Conservation (phyloP, 2,329 filamentous ascomycete species). For the Ploettnerulaceae sp. region DNA sequence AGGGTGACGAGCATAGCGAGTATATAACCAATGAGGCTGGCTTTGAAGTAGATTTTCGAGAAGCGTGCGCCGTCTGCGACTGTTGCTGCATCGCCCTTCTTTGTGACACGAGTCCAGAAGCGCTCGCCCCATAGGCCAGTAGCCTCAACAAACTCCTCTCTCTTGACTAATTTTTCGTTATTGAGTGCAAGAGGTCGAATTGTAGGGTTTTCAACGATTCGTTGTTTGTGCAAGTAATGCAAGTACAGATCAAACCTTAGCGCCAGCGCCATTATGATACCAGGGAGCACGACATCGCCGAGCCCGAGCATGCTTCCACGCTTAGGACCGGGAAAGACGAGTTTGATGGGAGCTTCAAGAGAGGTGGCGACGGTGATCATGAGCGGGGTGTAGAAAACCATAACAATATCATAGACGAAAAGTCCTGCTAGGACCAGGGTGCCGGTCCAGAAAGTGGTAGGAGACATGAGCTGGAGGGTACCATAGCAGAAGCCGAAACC, state of each 20-base stretch:
- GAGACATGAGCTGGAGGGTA: conserved; percentile 77
- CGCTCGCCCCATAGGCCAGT: conserved; percentile 77
- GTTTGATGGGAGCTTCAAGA: conserved; percentile 88
- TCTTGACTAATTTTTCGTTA: background rate
- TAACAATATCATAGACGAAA: conserved; percentile 93
- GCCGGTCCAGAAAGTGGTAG: conserved; percentile 80
- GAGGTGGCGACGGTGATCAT: conserved; percentile 86
- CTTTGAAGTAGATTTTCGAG: conserved; percentile 79
- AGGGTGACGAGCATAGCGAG: conserved; percentile 74
- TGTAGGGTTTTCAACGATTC: background rate
- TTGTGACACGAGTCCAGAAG: conserved; percentile 59
- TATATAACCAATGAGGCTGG: conserved; percentile 71
- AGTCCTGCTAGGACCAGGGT: conserved; percentile 71
- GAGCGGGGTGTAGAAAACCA: conserved; percentile 82
- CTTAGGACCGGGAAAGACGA: conserved; percentile 67
- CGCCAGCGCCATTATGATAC: conserved; percentile 82
- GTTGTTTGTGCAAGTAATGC: conserved; percentile 68
- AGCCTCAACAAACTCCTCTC: conserved; percentile 48
- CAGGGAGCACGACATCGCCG: conserved; percentile 90
- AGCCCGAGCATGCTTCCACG: conserved; percentile 79
- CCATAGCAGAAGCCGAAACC: conserved; percentile 84
- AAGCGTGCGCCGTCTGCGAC: conserved; percentile 46
- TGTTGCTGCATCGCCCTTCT: conserved; percentile 27
- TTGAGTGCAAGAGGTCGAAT: conserved; percentile 32
- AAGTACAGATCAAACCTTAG: conserved; percentile 88